These are phyloP conservation scores for Emmonsiellopsis sp. DNA, from an alignment of 2,329 filamentous ascomycete genomes.

Conservation along the genomic window DNA sequence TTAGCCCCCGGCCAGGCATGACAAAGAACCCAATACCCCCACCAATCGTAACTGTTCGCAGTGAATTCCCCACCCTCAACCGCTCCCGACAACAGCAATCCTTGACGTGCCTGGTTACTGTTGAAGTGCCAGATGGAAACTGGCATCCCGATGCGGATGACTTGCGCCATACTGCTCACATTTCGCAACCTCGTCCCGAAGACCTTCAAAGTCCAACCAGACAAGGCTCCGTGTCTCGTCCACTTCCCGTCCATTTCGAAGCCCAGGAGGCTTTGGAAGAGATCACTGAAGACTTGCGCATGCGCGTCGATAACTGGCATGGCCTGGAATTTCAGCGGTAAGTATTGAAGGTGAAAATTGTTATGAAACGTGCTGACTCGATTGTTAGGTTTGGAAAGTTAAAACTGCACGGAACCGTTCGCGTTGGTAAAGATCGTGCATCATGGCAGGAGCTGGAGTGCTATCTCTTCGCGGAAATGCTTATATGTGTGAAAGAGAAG, in stretches of 20 bases:
- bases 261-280: constrained; percentile 68
- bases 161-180: constrained; percentile 47
- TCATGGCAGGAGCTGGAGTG: constrained; percentile 98
- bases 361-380: constrained; percentile 1
- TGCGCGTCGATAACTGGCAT: constrained; percentile 97
- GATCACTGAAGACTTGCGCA: constrained; percentile 74
- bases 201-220: constrained; percentile 45
- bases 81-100: constrained; percentile 90
- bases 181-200: constrained; percentile 37
- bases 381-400: constrained; percentile 75
- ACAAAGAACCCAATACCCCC: constrained; percentile 76
- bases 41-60: constrained; percentile 86
- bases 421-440: constrained; percentile 90
- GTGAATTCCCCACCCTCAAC: constrained; percentile 91
- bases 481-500: constrained; percentile 99
- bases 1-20: constrained; percentile 58
- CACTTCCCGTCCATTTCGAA: constrained; percentile 58
- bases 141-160: constrained; percentile 68
- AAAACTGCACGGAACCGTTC: constrained; percentile 76
- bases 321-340: constrained; percentile 81
- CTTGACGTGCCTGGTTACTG: constrained; percentile 83
- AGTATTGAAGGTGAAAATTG: constrained; percentile 14
- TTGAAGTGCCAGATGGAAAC: constrained; percentile 66
- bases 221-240: constrained; percentile 49
- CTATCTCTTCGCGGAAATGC: constrained; percentile 95